phyloP scores from a whole-genome alignment of 495 filamentous ascomycete genomes.

The Pseudoneurospora amorphoporcata region DNA sequence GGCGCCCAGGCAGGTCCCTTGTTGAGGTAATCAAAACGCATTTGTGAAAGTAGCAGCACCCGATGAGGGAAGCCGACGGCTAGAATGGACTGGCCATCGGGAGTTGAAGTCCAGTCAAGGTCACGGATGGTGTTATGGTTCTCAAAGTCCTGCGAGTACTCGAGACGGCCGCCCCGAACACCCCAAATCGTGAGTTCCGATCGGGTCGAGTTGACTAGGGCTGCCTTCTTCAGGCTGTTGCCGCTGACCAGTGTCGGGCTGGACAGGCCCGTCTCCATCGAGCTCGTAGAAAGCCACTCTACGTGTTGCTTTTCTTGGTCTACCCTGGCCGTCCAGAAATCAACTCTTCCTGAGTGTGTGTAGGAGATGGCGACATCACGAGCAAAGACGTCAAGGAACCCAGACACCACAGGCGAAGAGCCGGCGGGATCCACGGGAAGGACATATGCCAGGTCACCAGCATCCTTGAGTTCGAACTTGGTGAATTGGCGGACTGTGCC shows the following conservation, averaged over 20 bases:
- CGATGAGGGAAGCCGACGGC: slow-evolving; percentile 84
- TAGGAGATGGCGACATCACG: slow-evolving; percentile 84
- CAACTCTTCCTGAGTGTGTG: slow-evolving; percentile 61
- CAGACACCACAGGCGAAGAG: slow-evolving; percentile 56
- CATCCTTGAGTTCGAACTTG: slow-evolving; percentile 57
- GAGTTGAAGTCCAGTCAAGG: slow-evolving; percentile 90
- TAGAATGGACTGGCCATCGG: slow-evolving; percentile 81
- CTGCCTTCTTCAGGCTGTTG: slow-evolving; percentile 79
- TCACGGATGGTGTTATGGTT: slow-evolving; percentile 68
- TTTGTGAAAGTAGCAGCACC: slow-evolving; percentile 76
- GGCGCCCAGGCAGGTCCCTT: slow-evolving; percentile 83
- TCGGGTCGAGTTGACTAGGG: slow-evolving; percentile 60
- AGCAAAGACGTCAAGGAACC: slow-evolving; percentile 79
- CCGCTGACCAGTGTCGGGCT: slow-evolving; percentile 73
- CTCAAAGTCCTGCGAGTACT: slow-evolving; percentile 67
- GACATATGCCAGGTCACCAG: slow-evolving; percentile 71
- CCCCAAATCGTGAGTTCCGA: slow-evolving; percentile 92
- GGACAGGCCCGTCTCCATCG: slow-evolving; percentile 66
- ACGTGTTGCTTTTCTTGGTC: slow-evolving; percentile 44
- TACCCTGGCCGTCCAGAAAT: slow-evolving; percentile 79
- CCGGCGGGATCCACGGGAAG: slow-evolving; percentile 88
- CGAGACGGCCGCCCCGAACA: slow-evolving; percentile 67
- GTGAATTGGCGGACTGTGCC: slow-evolving; percentile 54
- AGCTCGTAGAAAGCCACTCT: slow-evolving; percentile 78
- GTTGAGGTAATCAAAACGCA: slow-evolving; percentile 89